Conservation (phyloP, 768 basidiomycete species). For the Mycena floridula region DNA sequence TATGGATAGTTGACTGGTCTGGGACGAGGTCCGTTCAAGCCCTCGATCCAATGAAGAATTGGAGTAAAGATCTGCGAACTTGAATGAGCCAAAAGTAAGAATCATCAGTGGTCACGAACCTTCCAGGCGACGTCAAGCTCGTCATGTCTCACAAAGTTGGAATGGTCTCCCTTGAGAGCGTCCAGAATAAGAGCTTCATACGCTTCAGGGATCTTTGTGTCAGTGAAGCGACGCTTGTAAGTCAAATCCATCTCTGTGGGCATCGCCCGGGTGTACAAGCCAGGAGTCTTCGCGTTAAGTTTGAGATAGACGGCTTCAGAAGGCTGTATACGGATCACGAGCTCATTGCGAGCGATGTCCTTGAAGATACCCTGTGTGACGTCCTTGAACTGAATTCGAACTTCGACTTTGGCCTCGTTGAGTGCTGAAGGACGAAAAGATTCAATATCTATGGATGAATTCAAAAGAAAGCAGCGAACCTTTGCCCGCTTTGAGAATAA, state of each 20-base stretch:
- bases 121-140: constrained; percentile 98
- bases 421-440: constrained; percentile 50
- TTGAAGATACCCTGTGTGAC: constrained; percentile 96
- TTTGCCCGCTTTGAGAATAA: constrained; percentile 98
- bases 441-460: too few species aligned
- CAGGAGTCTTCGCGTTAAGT: constrained; percentile 92
- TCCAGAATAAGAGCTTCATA: constrained; percentile 95
- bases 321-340: constrained; percentile 96
- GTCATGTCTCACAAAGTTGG: constrained; percentile 97
- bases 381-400: constrained; percentile 97
- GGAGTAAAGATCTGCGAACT: constrained; percentile 81
- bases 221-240: constrained; percentile 92
- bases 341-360: constrained; percentile 92
- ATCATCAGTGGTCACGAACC: constrained; percentile 41
- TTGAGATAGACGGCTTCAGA: constrained; percentile 96
- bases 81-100: not conserved
- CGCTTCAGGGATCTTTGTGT: constrained; percentile 91
- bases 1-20: constrained; percentile 80
- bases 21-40: constrained; percentile 58
- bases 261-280: constrained; percentile 82
- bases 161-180: constrained; percentile 95
- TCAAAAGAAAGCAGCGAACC: constrained; percentile 36
- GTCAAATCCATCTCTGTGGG: constrained; percentile 98
- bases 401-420: constrained; percentile 98
- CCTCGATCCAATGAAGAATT: constrained; percentile 94